A percentile compares a stretch with the other conserved stretches of the same genome.
Conservation (phyloP, 257 asterid genomes). For the Gynochthodes officinalis region DNA sequence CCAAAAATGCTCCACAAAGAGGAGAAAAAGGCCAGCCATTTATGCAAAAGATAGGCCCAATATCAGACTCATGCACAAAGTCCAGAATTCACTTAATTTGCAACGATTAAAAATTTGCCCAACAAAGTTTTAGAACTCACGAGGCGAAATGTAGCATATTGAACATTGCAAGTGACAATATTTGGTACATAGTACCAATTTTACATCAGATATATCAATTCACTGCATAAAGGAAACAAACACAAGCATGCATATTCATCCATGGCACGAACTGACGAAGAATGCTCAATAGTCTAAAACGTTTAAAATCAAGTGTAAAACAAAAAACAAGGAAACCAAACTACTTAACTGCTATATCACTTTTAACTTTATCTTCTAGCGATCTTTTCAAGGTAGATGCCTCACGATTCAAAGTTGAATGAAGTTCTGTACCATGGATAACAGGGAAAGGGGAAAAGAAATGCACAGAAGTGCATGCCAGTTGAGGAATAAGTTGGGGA, state of each 20-base stretch:
- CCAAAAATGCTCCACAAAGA: background rate
- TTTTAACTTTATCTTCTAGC: background rate
- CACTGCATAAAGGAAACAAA: background rate
- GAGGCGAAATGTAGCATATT: background rate
- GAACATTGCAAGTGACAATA: background rate
- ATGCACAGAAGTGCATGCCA: too few relatives aligned
- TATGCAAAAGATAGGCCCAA: background rate
- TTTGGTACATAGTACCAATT: background rate
- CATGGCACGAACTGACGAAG: background rate
- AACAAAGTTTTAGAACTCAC: background rate
- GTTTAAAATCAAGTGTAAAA: background rate
- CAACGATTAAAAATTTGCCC: background rate
- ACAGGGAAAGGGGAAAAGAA: background rate
- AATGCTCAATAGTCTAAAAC: background rate
- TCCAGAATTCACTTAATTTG: background rate
- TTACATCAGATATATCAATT: background rate
- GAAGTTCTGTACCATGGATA: background rate
- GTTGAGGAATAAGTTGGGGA: too few relatives aligned
- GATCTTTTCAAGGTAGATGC: background rate
- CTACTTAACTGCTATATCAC: background rate
- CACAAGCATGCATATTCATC: background rate
- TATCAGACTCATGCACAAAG: background rate
- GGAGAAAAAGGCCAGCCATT: background rate
- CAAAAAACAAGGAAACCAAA: background rate
- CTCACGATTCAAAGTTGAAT: background rate